Conservation (phyloP, 257 asterid genomes). For the Galeopsis tetrahit region DNA sequence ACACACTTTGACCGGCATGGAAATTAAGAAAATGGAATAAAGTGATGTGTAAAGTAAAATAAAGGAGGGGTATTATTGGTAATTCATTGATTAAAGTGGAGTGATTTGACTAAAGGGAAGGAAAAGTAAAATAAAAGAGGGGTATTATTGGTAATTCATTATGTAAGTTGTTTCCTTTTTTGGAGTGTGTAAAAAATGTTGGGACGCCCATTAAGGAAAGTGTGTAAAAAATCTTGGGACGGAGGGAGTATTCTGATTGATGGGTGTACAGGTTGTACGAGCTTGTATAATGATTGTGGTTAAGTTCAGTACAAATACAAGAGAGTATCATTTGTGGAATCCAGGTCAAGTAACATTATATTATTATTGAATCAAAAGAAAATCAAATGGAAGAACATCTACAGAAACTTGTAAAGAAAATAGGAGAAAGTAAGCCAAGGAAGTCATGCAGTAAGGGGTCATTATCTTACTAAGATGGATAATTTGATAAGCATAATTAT, state of each 20-base stretch:
- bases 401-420: slow-evolving; percentile 13
- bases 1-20: too few relatives aligned
- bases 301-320: neutral
- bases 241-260: slow-evolving; percentile 15
- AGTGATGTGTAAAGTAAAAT: too few relatives aligned
- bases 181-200: too few relatives aligned
- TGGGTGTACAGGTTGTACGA: neutral
- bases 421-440: slow-evolving; percentile 19
- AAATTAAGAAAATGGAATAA: too few relatives aligned
- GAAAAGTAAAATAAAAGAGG: too few relatives aligned
- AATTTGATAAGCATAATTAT: neutral
- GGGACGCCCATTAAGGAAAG: too few relatives aligned
- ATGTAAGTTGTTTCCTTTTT: too few relatives aligned
- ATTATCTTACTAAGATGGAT: slow-evolving; percentile 1
- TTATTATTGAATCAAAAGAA: neutral
- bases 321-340: neutral
- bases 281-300: slow-evolving; percentile 4
- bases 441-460: slow-evolving; percentile 1
- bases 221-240: too few relatives aligned
- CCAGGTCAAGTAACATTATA: slow-evolving; percentile 1
- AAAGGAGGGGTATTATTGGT: too few relatives aligned
- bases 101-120: too few relatives aligned
- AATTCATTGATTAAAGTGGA: too few relatives aligned
- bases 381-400: neutral
- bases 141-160: too few relatives aligned